Base-by-base conservation (phyloP, 352 stramenopile genomes). In the Bremia lactucae region DNA sequence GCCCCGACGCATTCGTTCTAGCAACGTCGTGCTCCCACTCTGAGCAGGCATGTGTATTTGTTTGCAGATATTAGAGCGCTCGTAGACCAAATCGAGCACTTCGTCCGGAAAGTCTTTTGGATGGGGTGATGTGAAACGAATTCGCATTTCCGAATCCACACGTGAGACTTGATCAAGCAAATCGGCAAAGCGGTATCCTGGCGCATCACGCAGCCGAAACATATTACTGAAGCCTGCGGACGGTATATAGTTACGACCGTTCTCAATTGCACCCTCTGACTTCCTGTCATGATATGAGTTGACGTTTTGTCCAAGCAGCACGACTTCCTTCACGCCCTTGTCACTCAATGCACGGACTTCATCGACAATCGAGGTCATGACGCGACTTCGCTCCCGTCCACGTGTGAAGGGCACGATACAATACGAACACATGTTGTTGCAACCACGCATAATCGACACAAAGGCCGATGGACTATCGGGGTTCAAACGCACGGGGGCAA, bases 401-500 rank as follows among this genome's bases (percentile, higher is more conserved):
- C 96, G 74, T 9, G 96, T 99, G 65, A 99, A 99, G 0, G 97
- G 97, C 45, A 99, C 97, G 42, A 99, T 98, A 70, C 97, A 99
- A 73, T 98, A 99, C 11, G 83, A 96, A 69, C 96, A 99, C 84
- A 98, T 98, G 65, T 99, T 99, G 66, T 99, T 98, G 69, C 96
- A 99, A 46, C 96, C 96, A 35, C 96, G 74, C 94, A 98, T 98
- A 59, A 99, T 98, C 9, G 86, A 97, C 10, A 99, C 86, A 63
- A 98, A 99, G 4, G 95, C 93, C 29, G 95, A 87, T 16, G 87
- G 86, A 33, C 63, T 80, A 55, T 72, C 42, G 18, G 73, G 68
- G 68, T 94, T 79, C 2, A 69, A 68, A 11, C 96, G 80, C 38
- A 98, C 79, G 1, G 96, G 96, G 10, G 81, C 74, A 46, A 99